Base-by-base conservation (phyloP, 768 basidiomycete species). In the Sutorius australiensis region DNA sequence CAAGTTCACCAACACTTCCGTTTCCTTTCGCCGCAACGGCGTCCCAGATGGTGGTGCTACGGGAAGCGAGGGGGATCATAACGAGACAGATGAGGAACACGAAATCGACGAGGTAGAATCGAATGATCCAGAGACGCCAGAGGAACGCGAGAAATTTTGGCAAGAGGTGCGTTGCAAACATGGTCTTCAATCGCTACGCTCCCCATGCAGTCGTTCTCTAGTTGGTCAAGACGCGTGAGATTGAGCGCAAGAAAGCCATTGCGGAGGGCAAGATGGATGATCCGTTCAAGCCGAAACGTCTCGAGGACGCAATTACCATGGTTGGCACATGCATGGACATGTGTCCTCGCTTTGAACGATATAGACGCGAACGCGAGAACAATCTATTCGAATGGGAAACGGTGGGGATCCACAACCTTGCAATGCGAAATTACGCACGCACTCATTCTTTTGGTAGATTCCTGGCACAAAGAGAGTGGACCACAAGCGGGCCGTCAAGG, bases 331-430 rank as follows among this genome's bases (percentile, higher is more conserved):
- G 95, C 64, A 72, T 78, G 73, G 87, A 90, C 55, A 97, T 98
- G 93, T 98, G 95, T 66, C 94, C 95, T 3, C 82, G 88, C 38
- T 97, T 92, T 63, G 95, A 98, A 69, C 80, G 90, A 27, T 94
- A 95, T 67, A 80, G 92, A 58, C 80, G 95, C 34, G 92, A 98
- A 67, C 80, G 86, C 55, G 90, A 94, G 67, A 89, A 90, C 67
- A 90, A 92, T 60, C 77, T 98, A 1, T 87, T 89, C 56, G 81
- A 84, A 61, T 88, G 86, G 81, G 94, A 97, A 75, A 83, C 79
- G 56, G 91, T 95, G 72, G 57, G 88, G 9, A 36, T 48, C 43
- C 28, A 42, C 31, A 52, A 6, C 40, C 28, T 37, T 33, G 4
- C 24, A 28, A 21, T 39, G 56, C 48, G 31, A 48, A 44, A 33